Base-by-base conservation (phyloP, 805 yeast genomes). In the Isabelozyma gotoi region DNA sequence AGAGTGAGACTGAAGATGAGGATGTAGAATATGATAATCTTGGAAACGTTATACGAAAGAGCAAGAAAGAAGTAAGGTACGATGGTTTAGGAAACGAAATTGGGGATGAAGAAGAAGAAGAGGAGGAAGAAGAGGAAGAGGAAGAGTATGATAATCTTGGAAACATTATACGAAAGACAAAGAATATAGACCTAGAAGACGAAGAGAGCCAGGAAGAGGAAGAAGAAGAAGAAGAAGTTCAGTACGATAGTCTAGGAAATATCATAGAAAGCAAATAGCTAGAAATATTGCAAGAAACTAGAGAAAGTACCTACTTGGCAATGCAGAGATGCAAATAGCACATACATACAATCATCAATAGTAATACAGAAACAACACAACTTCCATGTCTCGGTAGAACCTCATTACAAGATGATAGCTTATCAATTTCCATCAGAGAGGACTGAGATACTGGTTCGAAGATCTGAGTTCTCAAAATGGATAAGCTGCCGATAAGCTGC, bases 11-110 rank as follows among this genome's bases (percentile, higher is more conserved):
- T 10, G 45, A 44, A 15, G 43, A 41, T 1, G 48, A 46, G 16
- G 44, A 36, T 4, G 52, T 41, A 3, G 39, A 42, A 27, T 57
- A 56, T 39, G 62, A 61, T 40, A 53, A 44, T 24, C 47, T 62
- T 34, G 66, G 65, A 10, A 60, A 61, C 38, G 41, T 49, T n/a
- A 53, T 59, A 5, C 16, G 7, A 32, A 14, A 47, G 49, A 7
- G 32, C 31, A 32, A 36, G 33, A 41, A 36, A 31, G 48, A 46
- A 14, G 41, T 31, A 10, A 38, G 47, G 18, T 53, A 54, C 35
- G 62, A 59, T 40, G 31, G 51, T 5, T 48, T 59, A 32, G 64
- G 64, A 6, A n/a, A n/a, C n/a, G n/a, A n/a, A n/a, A n/a, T n/a
- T n/a, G 48, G 39, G 5, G 50, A 49, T 4, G 40, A 40, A 8